Conservation (phyloP, 768 basidiomycete species). For the Serpula lacrymans region DNA sequence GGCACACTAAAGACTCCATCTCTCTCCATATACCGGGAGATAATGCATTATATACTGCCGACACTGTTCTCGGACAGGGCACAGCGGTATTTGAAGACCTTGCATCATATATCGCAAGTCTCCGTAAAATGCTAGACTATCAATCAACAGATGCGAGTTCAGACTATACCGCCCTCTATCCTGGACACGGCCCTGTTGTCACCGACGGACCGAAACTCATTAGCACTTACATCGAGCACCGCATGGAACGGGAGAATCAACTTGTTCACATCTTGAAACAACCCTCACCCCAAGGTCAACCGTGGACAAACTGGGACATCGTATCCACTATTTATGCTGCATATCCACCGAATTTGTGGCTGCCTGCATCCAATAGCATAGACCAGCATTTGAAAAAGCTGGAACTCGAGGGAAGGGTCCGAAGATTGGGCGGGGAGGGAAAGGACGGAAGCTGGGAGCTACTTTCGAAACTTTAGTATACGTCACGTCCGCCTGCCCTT, state of each 20-base stretch:
- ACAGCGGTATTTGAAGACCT: slow-evolving; percentile 89
- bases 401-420: slow-evolving; percentile 58
- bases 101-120: slow-evolving; percentile 59
- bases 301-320: slow-evolving; percentile 64
- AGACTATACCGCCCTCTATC: slow-evolving; percentile 62
- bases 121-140: slow-evolving; percentile 51
- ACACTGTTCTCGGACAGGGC: slow-evolving; percentile 88
- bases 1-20: slow-evolving; percentile 88
- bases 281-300: slow-evolving; percentile 23
- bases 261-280: slow-evolving; percentile 52
- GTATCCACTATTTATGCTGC: slow-evolving; percentile 65
- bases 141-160: slow-evolving; percentile 24
- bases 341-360: slow-evolving; percentile 70
- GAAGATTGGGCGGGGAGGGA: slow-evolving; percentile 47
- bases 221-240: slow-evolving; percentile 72
- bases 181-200: slow-evolving; percentile 85
- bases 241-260: slow-evolving; percentile 77
- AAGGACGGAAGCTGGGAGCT: slow-evolving; percentile 48
- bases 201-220: slow-evolving; percentile 59
- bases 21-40: slow-evolving; percentile 68
- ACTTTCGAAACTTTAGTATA: slow-evolving; percentile 8
- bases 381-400: slow-evolving; percentile 74
- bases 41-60: slow-evolving; percentile 80
- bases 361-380: slow-evolving; percentile 67
- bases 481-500: too few relatives aligned